Percentiles rank a stretch among this genome's conserved stretches.
Conservation (phyloP, 352 stramenopile genomes). For the Globisporangium emineosum region DNA sequence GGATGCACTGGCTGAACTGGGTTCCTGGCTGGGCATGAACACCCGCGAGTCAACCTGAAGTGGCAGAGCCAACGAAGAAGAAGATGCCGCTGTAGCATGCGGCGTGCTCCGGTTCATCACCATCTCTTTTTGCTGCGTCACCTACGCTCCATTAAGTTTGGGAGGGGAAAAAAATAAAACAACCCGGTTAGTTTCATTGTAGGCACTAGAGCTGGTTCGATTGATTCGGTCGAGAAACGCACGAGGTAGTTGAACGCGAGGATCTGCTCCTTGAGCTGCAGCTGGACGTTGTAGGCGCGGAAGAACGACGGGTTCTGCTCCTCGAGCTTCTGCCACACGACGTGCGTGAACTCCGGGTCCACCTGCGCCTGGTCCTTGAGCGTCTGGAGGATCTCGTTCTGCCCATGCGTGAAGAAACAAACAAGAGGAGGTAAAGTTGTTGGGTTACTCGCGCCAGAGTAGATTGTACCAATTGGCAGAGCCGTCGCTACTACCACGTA, state of each 20-base stretch:
- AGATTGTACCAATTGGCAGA: too few species aligned
- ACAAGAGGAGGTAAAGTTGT: neutral
- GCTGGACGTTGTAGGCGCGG: conserved; percentile 74
- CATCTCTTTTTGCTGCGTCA: conserved; percentile 72
- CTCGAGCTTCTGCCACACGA: conserved; percentile 91
- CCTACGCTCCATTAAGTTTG: conserved; percentile 28
- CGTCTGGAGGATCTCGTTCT: conserved; percentile 63
- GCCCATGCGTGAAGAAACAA: neutral
- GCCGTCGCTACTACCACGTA: too few species aligned
- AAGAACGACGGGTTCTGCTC: conserved; percentile 91
- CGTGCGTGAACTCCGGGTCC: conserved; percentile 76
- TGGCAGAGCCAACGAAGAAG: conserved; percentile 21
- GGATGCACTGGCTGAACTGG: neutral
- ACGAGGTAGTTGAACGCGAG: conserved; percentile 91
- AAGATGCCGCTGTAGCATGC: conserved; percentile 7
- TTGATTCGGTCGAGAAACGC: too few species aligned
- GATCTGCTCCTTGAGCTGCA: conserved; percentile 90
- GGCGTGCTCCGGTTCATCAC: conserved; percentile 33
- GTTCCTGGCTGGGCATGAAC: conserved; percentile 19
- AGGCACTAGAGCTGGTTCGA: too few species aligned
- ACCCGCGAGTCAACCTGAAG: conserved; percentile 26
- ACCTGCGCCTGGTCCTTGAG: conserved; percentile 75
- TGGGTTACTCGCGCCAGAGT: neutral
- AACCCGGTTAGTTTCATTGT: neutral
- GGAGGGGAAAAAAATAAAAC: neutral